Evolutionary conservation across 495 filamentous ascomycete species (phyloP).

Genomic region (Bombardia bombarda): DNA sequence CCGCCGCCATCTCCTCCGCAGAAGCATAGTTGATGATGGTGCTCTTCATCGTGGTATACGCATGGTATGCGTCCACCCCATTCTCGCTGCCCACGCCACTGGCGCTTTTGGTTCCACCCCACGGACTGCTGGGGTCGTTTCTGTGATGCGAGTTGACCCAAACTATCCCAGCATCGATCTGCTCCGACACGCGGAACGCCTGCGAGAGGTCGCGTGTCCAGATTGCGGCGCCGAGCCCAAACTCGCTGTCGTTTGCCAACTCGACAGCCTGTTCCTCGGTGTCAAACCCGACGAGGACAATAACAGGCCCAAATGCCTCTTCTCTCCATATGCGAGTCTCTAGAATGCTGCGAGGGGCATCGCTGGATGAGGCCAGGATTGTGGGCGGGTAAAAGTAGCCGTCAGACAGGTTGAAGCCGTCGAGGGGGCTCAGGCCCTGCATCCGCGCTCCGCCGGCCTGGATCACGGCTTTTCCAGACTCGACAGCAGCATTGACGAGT

Average conservation of each 20-base stretch:
- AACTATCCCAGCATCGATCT: conserved; percentile 51
- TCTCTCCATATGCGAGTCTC: conserved; percentile 29
- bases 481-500: conserved; percentile 27
- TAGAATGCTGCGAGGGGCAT: conserved; percentile 5
- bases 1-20: conserved; percentile 25
- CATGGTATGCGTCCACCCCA: conserved; percentile 48
- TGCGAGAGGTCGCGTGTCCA: conserved; percentile 52
- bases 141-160: conserved; percentile 58
- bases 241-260: background rate
- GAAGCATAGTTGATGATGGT: conserved; percentile 51
- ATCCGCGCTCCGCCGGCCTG: conserved; percentile 28
- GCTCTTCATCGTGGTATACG: conserved; percentile 51
- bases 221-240: conserved; percentile 29
- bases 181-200: conserved; percentile 47
- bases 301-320: conserved; percentile 37
- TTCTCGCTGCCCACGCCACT: conserved; percentile 53
- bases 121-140: conserved; percentile 53
- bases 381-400: conserved; percentile 56
- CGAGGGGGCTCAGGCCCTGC: conserved; percentile 20
- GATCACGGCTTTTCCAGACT: conserved; percentile 3
- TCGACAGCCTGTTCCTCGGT: background rate
- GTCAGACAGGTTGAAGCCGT: conserved; percentile 29
- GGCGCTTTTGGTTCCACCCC: conserved; percentile 45
- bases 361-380: conserved; percentile 26
- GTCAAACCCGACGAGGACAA: background rate